phyloP scores from a whole-genome alignment of 202 grass and related monocot species.

The Elaeis oleifera region DNA sequence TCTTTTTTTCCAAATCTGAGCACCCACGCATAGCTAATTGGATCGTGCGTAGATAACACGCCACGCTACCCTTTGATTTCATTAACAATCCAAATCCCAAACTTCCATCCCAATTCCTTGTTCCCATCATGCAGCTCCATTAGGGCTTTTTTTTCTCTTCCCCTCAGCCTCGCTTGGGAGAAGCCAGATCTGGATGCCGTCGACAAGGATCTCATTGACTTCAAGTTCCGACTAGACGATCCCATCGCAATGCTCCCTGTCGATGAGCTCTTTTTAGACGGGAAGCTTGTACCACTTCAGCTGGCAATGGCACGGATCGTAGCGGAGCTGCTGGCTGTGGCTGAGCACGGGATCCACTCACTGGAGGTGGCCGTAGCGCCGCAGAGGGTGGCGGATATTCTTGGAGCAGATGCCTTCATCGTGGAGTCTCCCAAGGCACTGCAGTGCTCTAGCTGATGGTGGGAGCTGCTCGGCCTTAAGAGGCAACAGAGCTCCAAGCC shows the following conservation, averaged over 20 bases:
- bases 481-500: constrained; percentile 43
- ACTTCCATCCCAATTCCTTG: too few relatives aligned
- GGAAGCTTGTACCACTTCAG: constrained; percentile 69
- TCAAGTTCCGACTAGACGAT: constrained; percentile 71
- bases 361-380: background rate
- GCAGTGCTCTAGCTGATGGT: constrained; percentile 56
- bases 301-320: background rate
- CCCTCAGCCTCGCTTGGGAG: background rate
- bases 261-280: constrained; percentile 81
- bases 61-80: too few relatives aligned
- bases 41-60: too few relatives aligned
- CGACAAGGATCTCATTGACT: constrained; percentile 40
- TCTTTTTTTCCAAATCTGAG: too few relatives aligned
- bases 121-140: too few relatives aligned
- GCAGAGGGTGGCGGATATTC: constrained; percentile 22
- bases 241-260: constrained; percentile 64
- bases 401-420: constrained; percentile 11
- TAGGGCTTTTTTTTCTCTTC: too few relatives aligned
- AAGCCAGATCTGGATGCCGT: background rate
- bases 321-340: background rate
- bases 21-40: too few relatives aligned
- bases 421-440: constrained; percentile 13
- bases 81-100: too few relatives aligned
- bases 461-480: constrained; percentile 71
- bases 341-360: background rate